phyloP scores from a whole-genome alignment of 139 green algal genomes.

The Closterium sp. region DNA sequence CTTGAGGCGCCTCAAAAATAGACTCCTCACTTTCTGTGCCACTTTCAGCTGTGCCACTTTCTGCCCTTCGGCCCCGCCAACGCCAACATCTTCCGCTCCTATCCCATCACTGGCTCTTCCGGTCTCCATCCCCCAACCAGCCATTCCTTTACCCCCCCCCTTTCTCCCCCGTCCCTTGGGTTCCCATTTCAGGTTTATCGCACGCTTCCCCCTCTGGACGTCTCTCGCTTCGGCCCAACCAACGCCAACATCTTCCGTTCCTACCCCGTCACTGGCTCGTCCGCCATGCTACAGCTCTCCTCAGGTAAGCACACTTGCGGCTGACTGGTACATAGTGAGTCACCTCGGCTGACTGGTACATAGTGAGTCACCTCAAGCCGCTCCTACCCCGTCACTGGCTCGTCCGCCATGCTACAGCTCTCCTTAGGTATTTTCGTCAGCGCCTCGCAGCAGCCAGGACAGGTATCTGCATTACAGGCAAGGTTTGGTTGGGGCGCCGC shows the following conservation, averaged over 20 bases:
- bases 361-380: too few relatives aligned
- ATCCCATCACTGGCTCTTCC: not conserved
- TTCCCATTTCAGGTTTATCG: not conserved
- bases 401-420: not conserved
- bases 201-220: not conserved
- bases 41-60: too few relatives aligned
- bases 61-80: not conserved
- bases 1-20: too few relatives aligned
- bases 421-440: too few relatives aligned
- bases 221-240: not conserved
- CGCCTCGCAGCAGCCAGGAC: too few relatives aligned
- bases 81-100: not conserved
- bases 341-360: too few relatives aligned
- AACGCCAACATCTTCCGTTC: not conserved
- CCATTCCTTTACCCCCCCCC: not conserved
- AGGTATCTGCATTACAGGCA: too few relatives aligned
- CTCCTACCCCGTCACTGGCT: not conserved
- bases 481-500: too few relatives aligned
- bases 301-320: too few relatives aligned
- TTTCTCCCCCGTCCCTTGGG: too few relatives aligned
- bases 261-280: slow-evolving; percentile 1
- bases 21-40: too few relatives aligned
- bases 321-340: too few relatives aligned
- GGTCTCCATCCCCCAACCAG: not conserved
- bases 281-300: not conserved